Conservation (phyloP, 192 early-diverging fungal genomes). For the Nowakowskiella sp. region DNA sequence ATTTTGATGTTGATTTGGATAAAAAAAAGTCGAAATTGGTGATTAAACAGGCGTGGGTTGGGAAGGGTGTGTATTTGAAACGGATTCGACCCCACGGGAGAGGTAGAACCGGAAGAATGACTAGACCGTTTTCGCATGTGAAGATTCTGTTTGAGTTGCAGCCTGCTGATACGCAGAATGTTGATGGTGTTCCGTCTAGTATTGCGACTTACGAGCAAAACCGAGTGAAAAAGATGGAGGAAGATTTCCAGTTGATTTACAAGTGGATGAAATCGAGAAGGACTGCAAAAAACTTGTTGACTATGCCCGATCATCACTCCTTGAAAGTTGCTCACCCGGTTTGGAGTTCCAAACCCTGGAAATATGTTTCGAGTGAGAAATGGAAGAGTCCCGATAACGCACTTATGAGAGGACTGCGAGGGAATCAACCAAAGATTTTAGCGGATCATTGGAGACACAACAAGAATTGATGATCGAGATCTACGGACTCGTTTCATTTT, state of each 20-base stretch:
- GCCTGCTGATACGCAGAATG: not conserved
- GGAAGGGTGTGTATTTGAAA: constrained; percentile 70
- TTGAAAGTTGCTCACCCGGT: constrained; percentile 18
- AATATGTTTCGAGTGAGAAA: constrained; percentile 34
- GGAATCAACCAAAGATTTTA: too few relatives aligned
- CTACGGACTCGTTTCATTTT: too few relatives aligned
- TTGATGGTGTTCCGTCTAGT: not conserved
- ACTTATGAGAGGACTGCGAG: too few relatives aligned
- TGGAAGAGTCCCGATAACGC: constrained; percentile 33
- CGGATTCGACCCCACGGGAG: constrained; percentile 69
- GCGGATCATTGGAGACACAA: too few relatives aligned
- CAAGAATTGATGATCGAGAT: too few relatives aligned
- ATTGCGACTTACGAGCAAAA: not conserved
- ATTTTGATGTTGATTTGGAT: constrained; percentile 15
- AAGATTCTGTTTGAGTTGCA: constrained; percentile 76
- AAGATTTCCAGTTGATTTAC: constrained; percentile 19
- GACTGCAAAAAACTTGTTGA: constrained; percentile 24
- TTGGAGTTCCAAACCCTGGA: constrained; percentile 37
- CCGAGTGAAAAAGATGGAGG: constrained; percentile 15
- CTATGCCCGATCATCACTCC: constrained; percentile 22
- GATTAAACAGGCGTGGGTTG: constrained; percentile 66
- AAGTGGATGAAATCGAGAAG: constrained; percentile 27
- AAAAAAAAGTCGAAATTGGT: constrained; percentile 8
- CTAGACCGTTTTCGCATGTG: constrained; percentile 68
- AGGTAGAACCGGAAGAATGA: constrained; percentile 69